Conservation (phyloP, 768 basidiomycete genomes). For the Termitomyces sp. region DNA sequence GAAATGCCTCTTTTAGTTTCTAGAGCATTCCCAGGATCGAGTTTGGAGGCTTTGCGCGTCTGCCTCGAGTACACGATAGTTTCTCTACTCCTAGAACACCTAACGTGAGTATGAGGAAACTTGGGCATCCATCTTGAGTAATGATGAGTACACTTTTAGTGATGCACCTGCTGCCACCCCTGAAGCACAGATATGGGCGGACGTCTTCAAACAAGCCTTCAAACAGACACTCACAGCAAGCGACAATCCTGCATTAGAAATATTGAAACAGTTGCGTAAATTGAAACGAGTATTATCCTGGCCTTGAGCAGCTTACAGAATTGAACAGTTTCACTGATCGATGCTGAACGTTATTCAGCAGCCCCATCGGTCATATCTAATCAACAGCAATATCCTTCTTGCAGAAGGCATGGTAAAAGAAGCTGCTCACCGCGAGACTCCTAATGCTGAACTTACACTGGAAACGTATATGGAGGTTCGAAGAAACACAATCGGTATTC, state of each 20-base stretch:
- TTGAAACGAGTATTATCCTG: neutral
- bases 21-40: conserved; percentile 4
- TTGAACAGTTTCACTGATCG: neutral
- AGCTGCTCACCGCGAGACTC: too few species aligned
- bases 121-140: neutral
- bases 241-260: neutral
- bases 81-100: conserved; percentile 7
- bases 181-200: conserved; percentile 7
- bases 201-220: conserved; percentile 3
- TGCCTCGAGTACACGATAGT: conserved; percentile 6
- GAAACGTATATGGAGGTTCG: too few species aligned
- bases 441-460: neutral
- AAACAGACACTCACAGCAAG: neutral
- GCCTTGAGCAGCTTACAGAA: neutral
- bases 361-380: neutral
- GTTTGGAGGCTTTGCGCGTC: neutral
- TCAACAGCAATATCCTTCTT: conserved; percentile 3
- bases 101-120: conserved; percentile 3
- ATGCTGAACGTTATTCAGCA: neutral
- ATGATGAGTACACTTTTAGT: neutral
- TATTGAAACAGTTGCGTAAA: conserved; percentile 5
- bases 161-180: conserved; percentile 2
- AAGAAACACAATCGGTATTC: too few species aligned
- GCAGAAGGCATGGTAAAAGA: conserved; percentile 1
- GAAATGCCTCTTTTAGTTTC: neutral